These are phyloP conservation scores for Trichopus zeylanicus DNA, from an alignment of 116 monocot species.

Conservation along the genomic window DNA sequence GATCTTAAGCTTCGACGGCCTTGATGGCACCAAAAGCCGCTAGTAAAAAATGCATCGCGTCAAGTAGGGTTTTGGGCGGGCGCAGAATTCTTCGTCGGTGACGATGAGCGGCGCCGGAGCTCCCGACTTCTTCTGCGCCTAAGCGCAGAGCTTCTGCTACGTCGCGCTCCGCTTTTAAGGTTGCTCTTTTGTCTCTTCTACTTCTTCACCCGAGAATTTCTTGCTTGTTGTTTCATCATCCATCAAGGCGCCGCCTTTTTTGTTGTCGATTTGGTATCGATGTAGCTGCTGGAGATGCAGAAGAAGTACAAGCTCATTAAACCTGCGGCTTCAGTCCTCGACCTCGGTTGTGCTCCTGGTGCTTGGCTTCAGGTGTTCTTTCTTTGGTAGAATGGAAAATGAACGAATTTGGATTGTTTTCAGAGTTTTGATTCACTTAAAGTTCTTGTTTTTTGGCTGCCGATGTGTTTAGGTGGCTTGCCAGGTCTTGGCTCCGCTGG, in stretches of 20 bases:
- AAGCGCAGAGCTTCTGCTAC: constrained; percentile 86
- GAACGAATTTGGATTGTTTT: no score
- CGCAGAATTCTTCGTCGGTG: no score
- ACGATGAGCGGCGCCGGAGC: constrained; percentile 28
- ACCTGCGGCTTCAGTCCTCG: constrained; percentile 77
- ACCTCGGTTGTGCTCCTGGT: constrained; percentile 96
- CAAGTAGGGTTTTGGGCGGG: no score
- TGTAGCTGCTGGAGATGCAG: constrained; percentile 89
- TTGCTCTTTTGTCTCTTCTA: constrained; percentile 3
- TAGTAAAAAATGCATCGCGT: no score
- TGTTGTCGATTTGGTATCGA: no score
- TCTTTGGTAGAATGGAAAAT: no score
- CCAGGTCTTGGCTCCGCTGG: constrained; percentile 75
- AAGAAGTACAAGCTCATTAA: constrained; percentile 73
- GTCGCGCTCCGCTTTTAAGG: constrained; percentile 98
- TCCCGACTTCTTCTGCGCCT: constrained; percentile 86
- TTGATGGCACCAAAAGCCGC: no score
- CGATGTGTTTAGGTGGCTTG: constrained; percentile 64
- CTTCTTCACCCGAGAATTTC: not conserved
- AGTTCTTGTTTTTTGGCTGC: not conserved
- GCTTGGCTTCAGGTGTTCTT: constrained; percentile 99
- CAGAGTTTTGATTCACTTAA: not conserved
- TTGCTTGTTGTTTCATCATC: no score
- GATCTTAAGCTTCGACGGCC: no score
- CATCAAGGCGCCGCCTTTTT: no score